Base-by-base conservation (phyloP, 2,329 filamentous ascomycete genomes). In the Pestalotiopsis sp. region DNA sequence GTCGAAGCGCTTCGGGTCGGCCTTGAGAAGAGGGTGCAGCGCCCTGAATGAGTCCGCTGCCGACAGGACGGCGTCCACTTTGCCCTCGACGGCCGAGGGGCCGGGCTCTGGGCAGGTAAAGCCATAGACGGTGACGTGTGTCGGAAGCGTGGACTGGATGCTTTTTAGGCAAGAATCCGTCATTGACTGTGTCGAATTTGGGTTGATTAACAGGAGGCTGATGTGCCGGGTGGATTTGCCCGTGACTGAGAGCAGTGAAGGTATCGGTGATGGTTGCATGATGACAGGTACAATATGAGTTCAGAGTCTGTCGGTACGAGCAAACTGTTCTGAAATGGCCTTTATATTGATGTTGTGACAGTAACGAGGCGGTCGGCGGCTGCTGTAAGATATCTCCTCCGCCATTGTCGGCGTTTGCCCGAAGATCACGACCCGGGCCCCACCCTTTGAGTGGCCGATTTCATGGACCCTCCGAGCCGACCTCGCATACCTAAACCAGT, bases 141-240 rank as follows among this genome's bases (percentile, higher is more conserved):
- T 78, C 1, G 85, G 83, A 0, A 87, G 77, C 14, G 81, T 84
- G 1, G 79, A 74, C 31, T 77, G 68, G 14, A 86, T 74, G 61
- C 81, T 82, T 13, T 78, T 75, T 1, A 87, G 75, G 75, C 84
- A 86, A 57, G 81, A 82, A 41, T 86, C 79, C 25, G 89, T 90
- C 87, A 90, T 91, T 64, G 82, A 81, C 70, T 79, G 72, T 1
- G 85, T 88, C 12, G 87, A 89, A 76, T 91, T 91, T 23, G 89
- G 89, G 74, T 91, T 90, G 80, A 91, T 88, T 71, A 91, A 80
- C 52, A 90, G 82, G 69, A 90, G 86, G 68, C 73, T 79, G 69
- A 77, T 78, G 27, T 70, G 69, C 68, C 62, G 68, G 2, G 64
- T 67, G 20, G 68, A 77, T 41, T 60, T 27, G 40, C 64, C 68